These are phyloP conservation scores for Helotiales sp. DNA, from an alignment of 2,329 filamentous ascomycete genomes.

Conservation along the genomic window DNA sequence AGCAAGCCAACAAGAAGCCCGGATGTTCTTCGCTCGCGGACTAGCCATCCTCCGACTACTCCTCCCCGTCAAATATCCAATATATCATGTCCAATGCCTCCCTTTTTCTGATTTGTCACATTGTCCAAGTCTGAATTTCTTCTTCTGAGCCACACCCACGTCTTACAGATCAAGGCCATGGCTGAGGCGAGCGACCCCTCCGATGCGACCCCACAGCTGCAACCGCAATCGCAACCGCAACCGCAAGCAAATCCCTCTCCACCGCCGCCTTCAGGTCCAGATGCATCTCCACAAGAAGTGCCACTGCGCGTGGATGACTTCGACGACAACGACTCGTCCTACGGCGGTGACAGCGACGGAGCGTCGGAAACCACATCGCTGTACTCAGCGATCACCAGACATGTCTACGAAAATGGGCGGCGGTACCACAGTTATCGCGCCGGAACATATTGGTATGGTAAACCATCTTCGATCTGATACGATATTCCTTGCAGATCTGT, in stretches of 20 bases:
- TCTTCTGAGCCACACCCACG: neutral
- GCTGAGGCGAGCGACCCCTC: neutral
- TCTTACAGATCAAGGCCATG: neutral
- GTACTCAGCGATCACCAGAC: conserved; percentile 25
- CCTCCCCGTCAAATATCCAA: neutral
- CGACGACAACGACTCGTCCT: conserved; percentile 18
- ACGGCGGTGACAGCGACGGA: conserved; percentile 12
- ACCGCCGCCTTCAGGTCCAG: too few species aligned
- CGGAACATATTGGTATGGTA: conserved; percentile 42
- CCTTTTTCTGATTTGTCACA: neutral
- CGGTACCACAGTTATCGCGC: conserved; percentile 52
- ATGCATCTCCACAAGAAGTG: neutral
- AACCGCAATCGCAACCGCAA: neutral
- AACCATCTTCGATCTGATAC: neutral
- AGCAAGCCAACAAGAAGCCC: neutral
- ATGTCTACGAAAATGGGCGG: conserved; percentile 49
- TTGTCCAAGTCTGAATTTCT: neutral
- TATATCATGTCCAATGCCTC: neutral
- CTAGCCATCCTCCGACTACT: neutral
- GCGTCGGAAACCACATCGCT: conserved; percentile 26
- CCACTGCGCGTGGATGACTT: conserved; percentile 3
- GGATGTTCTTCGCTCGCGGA: neutral
- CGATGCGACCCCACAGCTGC: neutral
- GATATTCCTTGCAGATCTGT: neutral
- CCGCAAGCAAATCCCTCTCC: neutral